phyloP scores from a whole-genome alignment of 1,284 basidiomycete genomes.

The Trametes sp. region DNA sequence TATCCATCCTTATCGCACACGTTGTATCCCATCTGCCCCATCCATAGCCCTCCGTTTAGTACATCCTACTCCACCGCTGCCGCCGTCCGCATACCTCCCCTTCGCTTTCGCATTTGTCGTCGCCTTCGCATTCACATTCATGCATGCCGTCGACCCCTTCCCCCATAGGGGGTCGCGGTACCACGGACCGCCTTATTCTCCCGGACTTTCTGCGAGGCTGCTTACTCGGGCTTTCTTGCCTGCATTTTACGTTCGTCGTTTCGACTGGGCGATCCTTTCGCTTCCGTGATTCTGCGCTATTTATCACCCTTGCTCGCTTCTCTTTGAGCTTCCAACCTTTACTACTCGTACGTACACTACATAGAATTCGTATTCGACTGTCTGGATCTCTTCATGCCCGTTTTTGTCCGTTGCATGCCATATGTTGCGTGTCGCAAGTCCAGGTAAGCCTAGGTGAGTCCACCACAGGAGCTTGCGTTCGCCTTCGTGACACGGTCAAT shows the following conservation, averaged over 20 bases:
- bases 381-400: not conserved
- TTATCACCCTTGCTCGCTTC: constrained; percentile 7
- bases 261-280: too few species aligned
- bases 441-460: not conserved
- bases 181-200: not conserved
- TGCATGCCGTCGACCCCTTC: not conserved
- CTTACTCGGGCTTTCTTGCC: constrained; percentile 8
- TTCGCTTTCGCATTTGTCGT: not conserved
- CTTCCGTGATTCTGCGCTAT: constrained; percentile 5
- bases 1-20: constrained; percentile 26
- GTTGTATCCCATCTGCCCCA: constrained; percentile 20
- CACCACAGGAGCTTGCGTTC: not conserved
- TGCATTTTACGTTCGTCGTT: not conserved
- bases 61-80: constrained; percentile 10
- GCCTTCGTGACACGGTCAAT: not conserved
- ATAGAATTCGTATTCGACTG: constrained; percentile 12
- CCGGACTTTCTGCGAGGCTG: constrained; percentile 12
- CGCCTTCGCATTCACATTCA: not conserved
- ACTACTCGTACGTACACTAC: constrained; percentile 15
- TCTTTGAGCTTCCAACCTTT: constrained; percentile 1
- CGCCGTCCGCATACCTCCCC: constrained; percentile 4
- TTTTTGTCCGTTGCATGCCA: not conserved
- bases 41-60: constrained; percentile 6
- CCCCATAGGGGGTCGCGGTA: not conserved
- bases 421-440: not conserved